These are phyloP conservation scores for Brettanomyces custersianus DNA, from an alignment of 805 yeast genomes.

Conservation along the genomic window DNA sequence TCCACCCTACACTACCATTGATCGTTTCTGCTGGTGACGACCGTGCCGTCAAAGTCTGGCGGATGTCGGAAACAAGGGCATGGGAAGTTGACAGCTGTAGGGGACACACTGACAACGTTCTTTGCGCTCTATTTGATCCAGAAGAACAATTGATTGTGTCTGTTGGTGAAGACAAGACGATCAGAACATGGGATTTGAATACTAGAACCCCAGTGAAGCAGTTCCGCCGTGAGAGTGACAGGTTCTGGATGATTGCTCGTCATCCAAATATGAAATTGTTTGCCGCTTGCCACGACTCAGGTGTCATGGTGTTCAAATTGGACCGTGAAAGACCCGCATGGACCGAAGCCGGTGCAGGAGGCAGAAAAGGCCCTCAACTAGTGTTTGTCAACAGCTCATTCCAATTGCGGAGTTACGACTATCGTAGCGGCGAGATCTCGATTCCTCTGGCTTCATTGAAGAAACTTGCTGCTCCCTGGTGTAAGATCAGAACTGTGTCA, in stretches of 20 bases:
- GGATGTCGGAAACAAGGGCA: conserved; percentile 95
- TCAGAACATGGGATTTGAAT: conserved; percentile 94
- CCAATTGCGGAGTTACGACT: conserved; percentile 77
- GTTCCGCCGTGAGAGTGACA: conserved; percentile 85
- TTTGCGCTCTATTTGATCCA: conserved; percentile 87
- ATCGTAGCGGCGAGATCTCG: conserved; percentile 50
- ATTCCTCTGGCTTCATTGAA: conserved; percentile 78
- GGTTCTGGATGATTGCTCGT: conserved; percentile 87
- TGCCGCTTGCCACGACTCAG: conserved; percentile 95
- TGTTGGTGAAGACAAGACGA: conserved; percentile 91
- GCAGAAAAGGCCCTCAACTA: too few species aligned
- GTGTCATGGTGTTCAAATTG: conserved; percentile 95
- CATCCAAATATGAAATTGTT: conserved; percentile 89
- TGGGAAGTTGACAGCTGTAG: conserved; percentile 99
- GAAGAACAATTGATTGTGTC: conserved; percentile 86
- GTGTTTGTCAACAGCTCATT: conserved; percentile 74
- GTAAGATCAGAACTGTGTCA: conserved; percentile 73
- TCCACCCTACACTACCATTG: conserved; percentile 93
- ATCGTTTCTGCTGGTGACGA: conserved; percentile 96
- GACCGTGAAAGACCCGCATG: conserved; percentile 98
- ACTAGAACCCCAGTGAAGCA: conserved; percentile 89
- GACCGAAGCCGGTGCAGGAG: conserved; percentile 60
- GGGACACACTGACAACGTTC: conserved; percentile 92
- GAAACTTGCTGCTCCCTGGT: conserved; percentile 79
- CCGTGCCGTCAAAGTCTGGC: conserved; percentile 90